Evolutionary conservation across 495 filamentous ascomycete species (phyloP).

Genomic region (Beverwykella pulmonaria): DNA sequence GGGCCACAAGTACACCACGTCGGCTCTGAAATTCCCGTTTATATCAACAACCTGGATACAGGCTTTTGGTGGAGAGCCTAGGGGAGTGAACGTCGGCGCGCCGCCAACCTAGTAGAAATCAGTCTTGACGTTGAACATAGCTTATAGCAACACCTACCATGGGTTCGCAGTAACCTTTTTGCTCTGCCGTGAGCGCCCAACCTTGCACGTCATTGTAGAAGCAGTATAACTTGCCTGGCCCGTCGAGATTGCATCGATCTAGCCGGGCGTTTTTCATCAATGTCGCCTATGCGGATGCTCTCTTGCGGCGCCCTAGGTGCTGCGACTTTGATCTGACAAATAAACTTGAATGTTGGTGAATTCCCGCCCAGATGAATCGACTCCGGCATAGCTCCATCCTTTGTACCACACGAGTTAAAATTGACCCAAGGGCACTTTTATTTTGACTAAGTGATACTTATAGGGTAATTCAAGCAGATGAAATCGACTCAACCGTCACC

Average conservation of each 20-base stretch:
- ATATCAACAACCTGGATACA: constrained; percentile 43
- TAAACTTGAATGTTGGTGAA: background rate
- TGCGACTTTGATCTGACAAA: background rate
- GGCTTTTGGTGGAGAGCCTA: constrained; percentile 34
- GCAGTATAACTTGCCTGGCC: background rate
- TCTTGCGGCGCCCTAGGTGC: background rate
- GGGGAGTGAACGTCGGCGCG: constrained; percentile 22
- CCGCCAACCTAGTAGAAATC: constrained; percentile 12
- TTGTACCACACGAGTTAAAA: too few relatives aligned
- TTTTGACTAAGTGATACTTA: too few relatives aligned
- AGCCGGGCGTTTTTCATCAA: background rate
- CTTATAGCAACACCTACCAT: background rate
- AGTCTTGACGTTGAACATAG: background rate
- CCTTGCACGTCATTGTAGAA: background rate
- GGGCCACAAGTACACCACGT: constrained; percentile 43
- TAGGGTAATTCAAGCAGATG: background rate
- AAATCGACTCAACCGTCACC: background rate
- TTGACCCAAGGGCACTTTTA: too few relatives aligned
- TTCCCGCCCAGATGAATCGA: background rate
- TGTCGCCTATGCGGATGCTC: background rate
- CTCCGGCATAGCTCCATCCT: background rate
- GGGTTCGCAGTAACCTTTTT: background rate
- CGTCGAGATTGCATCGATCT: background rate
- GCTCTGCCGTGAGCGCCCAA: background rate
- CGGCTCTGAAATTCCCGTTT: constrained; percentile 44